Conservation (phyloP, 75 land plant genomes). For the Sequoia sempervirens region DNA sequence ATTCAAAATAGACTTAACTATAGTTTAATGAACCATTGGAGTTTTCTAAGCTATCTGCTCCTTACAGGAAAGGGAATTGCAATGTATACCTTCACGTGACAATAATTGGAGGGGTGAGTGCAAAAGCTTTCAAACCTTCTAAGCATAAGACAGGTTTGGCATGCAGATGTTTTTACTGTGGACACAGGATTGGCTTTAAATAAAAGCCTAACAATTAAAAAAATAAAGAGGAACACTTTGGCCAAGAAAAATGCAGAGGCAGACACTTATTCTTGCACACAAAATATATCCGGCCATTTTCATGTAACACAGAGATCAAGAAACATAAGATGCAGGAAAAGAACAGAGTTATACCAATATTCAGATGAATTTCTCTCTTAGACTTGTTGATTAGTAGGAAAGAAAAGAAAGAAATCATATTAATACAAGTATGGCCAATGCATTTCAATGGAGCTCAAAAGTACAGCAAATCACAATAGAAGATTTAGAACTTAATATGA, state of each 20-base stretch:
- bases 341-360: not conserved
- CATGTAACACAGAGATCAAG: not conserved
- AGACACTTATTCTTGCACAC: not conserved
- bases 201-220: not conserved
- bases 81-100: not conserved
- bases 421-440: not conserved
- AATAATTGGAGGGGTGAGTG: not conserved
- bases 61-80: not conserved
- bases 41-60: not conserved
- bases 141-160: not conserved
- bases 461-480: not conserved
- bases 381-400: not conserved
- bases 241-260: not conserved
- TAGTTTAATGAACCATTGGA: not conserved
- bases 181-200: not conserved
- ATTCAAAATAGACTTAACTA: slow-evolving; percentile 3
- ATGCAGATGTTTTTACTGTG: not conserved
- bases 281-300: not conserved
- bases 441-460: not conserved
- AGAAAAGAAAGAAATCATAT: not conserved
- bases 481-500: not conserved
- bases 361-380: not conserved
- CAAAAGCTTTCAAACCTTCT: not conserved
- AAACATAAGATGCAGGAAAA: not conserved
- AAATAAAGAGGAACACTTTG: not conserved